phyloP scores from a whole-genome alignment of 2,329 filamentous ascomycete genomes.

The Aspergillus hiratsukae region DNA sequence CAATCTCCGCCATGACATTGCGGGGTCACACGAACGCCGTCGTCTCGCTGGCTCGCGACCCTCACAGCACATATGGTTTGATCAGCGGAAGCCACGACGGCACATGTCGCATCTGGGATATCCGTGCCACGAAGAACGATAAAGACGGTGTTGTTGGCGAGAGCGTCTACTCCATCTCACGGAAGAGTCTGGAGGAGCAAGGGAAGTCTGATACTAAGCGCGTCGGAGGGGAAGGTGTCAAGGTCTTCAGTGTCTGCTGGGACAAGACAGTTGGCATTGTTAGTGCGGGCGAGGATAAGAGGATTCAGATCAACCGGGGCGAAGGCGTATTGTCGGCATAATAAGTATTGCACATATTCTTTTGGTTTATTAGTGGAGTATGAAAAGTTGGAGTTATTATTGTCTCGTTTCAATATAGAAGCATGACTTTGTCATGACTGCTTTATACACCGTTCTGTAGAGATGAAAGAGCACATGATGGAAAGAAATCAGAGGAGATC shows the following conservation, averaged over 20 bases:
- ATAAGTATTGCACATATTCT: constrained; percentile 25
- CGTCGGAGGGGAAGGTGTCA: constrained; percentile 74
- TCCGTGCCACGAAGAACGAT: constrained; percentile 63
- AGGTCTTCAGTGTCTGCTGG: constrained; percentile 88
- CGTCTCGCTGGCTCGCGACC: constrained; percentile 55
- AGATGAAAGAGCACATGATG: constrained; percentile 5
- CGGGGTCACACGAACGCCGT: constrained; percentile 78
- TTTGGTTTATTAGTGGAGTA: constrained; percentile 24
- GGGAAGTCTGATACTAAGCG: constrained; percentile 55
- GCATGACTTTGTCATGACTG: neutral
- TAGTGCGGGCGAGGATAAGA: constrained; percentile 88
- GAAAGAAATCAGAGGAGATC: constrained; percentile 10
- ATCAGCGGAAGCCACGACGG: constrained; percentile 90
- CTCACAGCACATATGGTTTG: constrained; percentile 72
- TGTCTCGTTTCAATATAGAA: neutral
- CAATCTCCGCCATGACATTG: constrained; percentile 82
- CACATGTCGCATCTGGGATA: constrained; percentile 90
- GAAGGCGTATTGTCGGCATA: constrained; percentile 42
- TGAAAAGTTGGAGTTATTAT: constrained; percentile 25
- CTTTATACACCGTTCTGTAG: neutral
- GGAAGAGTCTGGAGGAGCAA: constrained; percentile 66
- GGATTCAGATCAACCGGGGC: constrained; percentile 82
- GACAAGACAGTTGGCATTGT: constrained; percentile 82
- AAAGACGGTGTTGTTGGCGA: constrained; percentile 59
- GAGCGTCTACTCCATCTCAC: constrained; percentile 71